These are phyloP conservation scores for Smallanthus sonchifolius DNA, from an alignment of 129 eudicot species.

Conservation along the genomic window DNA sequence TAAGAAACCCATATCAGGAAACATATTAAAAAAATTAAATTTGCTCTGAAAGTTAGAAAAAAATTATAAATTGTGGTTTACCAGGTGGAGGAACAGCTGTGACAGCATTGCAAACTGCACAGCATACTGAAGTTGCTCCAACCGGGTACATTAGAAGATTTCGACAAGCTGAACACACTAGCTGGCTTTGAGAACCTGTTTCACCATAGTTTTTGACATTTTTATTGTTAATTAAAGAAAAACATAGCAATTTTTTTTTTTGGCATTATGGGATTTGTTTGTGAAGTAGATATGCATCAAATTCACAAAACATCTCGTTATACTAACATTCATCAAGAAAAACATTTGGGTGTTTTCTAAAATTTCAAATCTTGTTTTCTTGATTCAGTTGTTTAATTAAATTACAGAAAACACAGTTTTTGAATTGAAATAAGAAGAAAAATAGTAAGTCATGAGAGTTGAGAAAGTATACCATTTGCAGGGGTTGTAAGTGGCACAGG, in stretches of 20 bases:
- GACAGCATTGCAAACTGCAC: conserved; percentile 84
- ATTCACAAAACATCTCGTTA: background rate
- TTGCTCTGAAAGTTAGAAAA: background rate
- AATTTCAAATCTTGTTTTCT: background rate
- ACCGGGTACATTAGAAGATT: conserved; percentile 64
- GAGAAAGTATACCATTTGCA: conserved; percentile 49
- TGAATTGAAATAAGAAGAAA: background rate
- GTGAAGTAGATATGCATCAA: conserved; percentile 6
- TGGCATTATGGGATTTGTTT: background rate
- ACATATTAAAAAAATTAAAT: background rate
- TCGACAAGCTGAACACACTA: conserved; percentile 75
- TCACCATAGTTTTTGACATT: conserved; percentile 1
- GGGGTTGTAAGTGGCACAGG: conserved; percentile 57
- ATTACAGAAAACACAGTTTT: background rate
- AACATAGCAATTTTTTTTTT: conserved; percentile 18
- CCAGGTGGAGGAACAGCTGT: conserved; percentile 84
- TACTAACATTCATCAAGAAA: background rate
- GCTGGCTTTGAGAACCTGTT: conserved; percentile 69
- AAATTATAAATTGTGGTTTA: conserved; percentile 13
- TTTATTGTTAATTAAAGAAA: background rate
- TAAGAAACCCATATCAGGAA: background rate
- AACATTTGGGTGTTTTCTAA: background rate
- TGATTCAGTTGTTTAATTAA: background rate
- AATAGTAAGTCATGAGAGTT: background rate
- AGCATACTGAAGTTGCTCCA: conserved; percentile 75